Evolutionary conservation across 805 yeast genomes (phyloP).

Genomic region (Lachancea mirantina): DNA sequence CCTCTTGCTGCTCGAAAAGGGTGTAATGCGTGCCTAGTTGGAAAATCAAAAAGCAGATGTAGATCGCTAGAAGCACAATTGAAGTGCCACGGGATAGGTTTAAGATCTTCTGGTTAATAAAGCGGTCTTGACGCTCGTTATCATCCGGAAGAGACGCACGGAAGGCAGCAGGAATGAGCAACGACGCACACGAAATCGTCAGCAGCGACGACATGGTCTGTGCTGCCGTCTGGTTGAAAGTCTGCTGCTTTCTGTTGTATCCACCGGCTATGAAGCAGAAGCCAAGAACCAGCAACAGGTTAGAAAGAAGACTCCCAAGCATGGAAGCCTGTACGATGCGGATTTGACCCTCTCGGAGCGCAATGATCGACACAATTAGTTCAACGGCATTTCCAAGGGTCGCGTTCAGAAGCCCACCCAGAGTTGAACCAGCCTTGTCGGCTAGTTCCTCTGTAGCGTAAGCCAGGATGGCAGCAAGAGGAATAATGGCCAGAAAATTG

Average conservation of each 20-base stretch:
- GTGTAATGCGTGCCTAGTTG: conserved; percentile 81
- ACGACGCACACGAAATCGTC: conserved; percentile 84
- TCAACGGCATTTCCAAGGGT: conserved; percentile 98
- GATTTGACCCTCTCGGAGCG: conserved; percentile 76
- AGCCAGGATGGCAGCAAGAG: conserved; percentile 84
- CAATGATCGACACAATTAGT: conserved; percentile 87
- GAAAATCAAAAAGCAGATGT: conserved; percentile 72
- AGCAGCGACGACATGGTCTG: conserved; percentile 94
- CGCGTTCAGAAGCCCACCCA: conserved; percentile 93
- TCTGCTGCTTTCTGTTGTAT: conserved; percentile 73
- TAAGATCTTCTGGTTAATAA: conserved; percentile 43
- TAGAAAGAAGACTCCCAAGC: conserved; percentile 90
- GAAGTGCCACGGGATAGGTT: conserved; percentile 82
- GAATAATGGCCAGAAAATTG: conserved; percentile 86
- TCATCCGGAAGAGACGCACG: conserved; percentile 62
- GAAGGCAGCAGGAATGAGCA: conserved; percentile 94
- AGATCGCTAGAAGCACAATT: conserved; percentile 66
- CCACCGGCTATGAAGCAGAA: conserved; percentile 95
- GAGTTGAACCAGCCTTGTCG: conserved; percentile 79
- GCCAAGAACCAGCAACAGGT: conserved; percentile 85
- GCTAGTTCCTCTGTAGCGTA: conserved; percentile 91
- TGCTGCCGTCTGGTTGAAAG: conserved; percentile 92
- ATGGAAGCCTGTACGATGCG: conserved; percentile 95
- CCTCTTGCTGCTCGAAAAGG: conserved; percentile 55
- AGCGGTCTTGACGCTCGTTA: conserved; percentile 31